A percentile compares a stretch with the other conserved stretches of the same genome.
Conservation (phyloP, 2,329 filamentous ascomycete species). For the Cryphonectria naterciae region DNA sequence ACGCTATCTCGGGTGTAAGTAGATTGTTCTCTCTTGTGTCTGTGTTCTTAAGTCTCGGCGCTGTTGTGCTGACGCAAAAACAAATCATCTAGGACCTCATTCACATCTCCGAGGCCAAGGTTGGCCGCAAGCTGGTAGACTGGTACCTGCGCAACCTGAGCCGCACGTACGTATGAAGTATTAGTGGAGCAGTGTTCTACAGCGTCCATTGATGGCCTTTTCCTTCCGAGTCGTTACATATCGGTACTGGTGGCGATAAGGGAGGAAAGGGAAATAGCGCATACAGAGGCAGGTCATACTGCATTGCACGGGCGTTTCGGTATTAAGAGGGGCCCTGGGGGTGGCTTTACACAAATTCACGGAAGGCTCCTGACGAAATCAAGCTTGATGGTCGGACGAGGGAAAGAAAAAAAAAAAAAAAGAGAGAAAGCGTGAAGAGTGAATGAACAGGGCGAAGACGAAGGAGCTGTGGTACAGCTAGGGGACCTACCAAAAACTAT, state of each 20-base stretch:
- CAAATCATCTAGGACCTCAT: slow-evolving; percentile 74
- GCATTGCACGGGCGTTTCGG: slow-evolving; percentile 46
- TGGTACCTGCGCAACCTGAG: slow-evolving; percentile 98
- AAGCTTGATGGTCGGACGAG: neutral
- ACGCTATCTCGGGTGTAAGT: slow-evolving; percentile 90
- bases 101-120: slow-evolving; percentile 98
- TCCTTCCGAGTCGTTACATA: slow-evolving; percentile 5
- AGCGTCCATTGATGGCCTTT: slow-evolving; percentile 10
- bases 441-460: neutral
- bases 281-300: slow-evolving; percentile 38
- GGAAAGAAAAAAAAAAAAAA: neutral
- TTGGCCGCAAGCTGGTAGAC: slow-evolving; percentile 94
- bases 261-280: slow-evolving; percentile 31
- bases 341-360: neutral
- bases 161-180: slow-evolving; percentile 76
- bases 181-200: slow-evolving; percentile 14
- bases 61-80: slow-evolving; percentile 35
- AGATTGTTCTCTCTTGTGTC: slow-evolving; percentile 12
- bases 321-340: slow-evolving; percentile 22
- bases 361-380: neutral
- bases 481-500: neutral
- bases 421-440: neutral
- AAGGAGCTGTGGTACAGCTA: neutral
- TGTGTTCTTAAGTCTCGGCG: slow-evolving; percentile 20
- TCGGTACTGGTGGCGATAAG: slow-evolving; percentile 27